phyloP scores from a whole-genome alignment of 345 rosid species.

The Aethionema arabicum region DNA sequence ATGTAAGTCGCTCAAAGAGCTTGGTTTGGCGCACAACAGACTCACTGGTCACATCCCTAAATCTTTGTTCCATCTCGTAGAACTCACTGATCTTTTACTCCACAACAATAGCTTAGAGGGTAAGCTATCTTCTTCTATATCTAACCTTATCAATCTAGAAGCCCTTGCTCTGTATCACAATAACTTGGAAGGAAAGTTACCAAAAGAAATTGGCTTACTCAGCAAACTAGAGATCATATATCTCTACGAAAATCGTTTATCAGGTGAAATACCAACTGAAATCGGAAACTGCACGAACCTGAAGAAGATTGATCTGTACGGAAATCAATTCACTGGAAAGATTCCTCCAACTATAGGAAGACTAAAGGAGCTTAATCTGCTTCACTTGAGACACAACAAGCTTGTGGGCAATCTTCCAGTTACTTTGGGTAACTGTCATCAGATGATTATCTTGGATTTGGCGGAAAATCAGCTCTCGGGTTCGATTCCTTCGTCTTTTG shows the following conservation, averaged over 20 bases:
- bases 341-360: constrained; percentile 73
- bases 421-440: constrained; percentile 72
- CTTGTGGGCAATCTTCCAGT: constrained; percentile 75
- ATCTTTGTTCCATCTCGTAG: constrained; percentile 50
- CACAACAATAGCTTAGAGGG: constrained; percentile 57
- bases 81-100: constrained; percentile 46
- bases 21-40: constrained; percentile 63
- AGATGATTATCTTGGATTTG: constrained; percentile 55
- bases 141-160: constrained; percentile 62
- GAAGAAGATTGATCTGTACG: constrained; percentile 60
- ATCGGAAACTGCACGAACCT: constrained; percentile 71
- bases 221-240: constrained; percentile 48
- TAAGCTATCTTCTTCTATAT: constrained; percentile 50
- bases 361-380: constrained; percentile 57
- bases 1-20: constrained; percentile 55
- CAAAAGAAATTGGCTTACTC: constrained; percentile 61
- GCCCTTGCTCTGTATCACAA: constrained; percentile 59
- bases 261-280: constrained; percentile 70
- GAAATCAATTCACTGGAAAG: constrained; percentile 66
- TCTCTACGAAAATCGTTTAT: constrained; percentile 74
- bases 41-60: constrained; percentile 58
- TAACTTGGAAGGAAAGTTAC: constrained; percentile 62
- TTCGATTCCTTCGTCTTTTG: constrained; percentile 69
- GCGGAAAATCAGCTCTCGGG: constrained; percentile 84
- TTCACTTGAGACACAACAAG: constrained; percentile 85